Evolutionary conservation across 1,284 basidiomycete genomes (phyloP).

Genomic region (Fomitopsis palustris): DNA sequence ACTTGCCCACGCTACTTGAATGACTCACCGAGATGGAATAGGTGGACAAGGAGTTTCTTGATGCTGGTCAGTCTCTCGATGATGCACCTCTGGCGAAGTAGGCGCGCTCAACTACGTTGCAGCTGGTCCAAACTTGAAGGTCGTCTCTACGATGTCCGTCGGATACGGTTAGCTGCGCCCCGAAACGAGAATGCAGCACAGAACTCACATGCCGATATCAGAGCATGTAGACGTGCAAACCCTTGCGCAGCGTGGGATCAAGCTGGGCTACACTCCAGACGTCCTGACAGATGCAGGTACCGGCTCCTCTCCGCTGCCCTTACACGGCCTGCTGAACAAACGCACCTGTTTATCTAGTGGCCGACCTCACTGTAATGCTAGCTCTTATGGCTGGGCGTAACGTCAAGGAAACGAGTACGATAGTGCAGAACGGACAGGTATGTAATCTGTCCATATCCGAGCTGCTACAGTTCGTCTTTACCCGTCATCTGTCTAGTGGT

Average conservation of each 20-base stretch:
- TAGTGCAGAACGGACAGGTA: constrained; percentile 71
- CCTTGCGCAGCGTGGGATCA: constrained; percentile 64
- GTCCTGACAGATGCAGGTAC: constrained; percentile 85
- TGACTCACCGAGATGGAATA: constrained; percentile 21
- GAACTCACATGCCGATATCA: constrained; percentile 24
- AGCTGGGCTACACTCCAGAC: constrained; percentile 88
- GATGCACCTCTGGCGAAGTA: not conserved
- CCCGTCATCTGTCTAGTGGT: constrained; percentile 41
- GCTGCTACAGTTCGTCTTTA: not conserved
- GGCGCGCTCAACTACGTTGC: not conserved
- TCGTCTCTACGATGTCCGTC: constrained; percentile 89
- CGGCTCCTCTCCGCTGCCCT: not conserved
- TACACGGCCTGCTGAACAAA: constrained; percentile 2
- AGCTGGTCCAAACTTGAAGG: constrained; percentile 73
- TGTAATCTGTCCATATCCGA: constrained; percentile 11
- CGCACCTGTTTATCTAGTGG: constrained; percentile 47
- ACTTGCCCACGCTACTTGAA: not conserved
- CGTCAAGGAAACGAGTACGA: constrained; percentile 55
- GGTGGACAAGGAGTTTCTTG: constrained; percentile 73
- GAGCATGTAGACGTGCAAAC: constrained; percentile 79
- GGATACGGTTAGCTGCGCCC: constrained; percentile 64
- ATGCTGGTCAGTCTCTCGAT: constrained; percentile 44
- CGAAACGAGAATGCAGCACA: not conserved
- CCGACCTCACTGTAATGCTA: constrained; percentile 86
- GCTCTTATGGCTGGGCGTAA: constrained; percentile 88